phyloP scores from a whole-genome alignment of 345 rosid genomes.

The Fremontodendron californicum region DNA sequence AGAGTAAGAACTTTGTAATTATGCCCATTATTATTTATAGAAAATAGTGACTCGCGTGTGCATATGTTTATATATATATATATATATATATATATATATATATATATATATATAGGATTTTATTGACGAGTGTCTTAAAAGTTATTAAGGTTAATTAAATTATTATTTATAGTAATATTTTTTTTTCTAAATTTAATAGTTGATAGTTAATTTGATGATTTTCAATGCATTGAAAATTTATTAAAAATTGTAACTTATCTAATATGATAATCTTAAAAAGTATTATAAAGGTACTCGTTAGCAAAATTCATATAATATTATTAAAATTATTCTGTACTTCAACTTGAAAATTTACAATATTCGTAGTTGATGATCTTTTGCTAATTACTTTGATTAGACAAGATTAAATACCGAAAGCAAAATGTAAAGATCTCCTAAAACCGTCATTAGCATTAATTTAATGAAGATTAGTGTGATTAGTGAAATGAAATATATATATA shows the following conservation, averaged over 20 bases:
- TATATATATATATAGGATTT: too few relatives aligned
- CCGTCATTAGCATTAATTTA: not conserved
- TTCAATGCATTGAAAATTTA: too few relatives aligned
- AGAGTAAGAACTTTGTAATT: not conserved
- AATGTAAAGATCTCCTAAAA: conserved; percentile 13
- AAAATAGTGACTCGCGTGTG: conserved; percentile 18
- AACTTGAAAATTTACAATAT: not conserved
- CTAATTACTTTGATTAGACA: conserved; percentile 23
- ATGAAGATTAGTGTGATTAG: conserved; percentile 5
- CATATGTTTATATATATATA: not conserved
- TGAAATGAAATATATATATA: conserved; percentile 1
- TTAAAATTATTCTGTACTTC: conserved; percentile 2
- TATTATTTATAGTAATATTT: too few relatives aligned
- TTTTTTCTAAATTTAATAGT: too few relatives aligned
- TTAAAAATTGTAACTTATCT: too few relatives aligned
- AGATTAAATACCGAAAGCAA: conserved; percentile 23
- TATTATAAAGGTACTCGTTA: too few relatives aligned
- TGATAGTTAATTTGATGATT: too few relatives aligned
- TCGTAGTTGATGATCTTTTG: not conserved
- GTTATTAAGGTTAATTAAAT: too few relatives aligned
- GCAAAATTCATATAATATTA: too few relatives aligned
- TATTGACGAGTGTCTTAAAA: too few relatives aligned
- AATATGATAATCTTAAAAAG: too few relatives aligned
- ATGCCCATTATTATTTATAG: not conserved
- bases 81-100: too few relatives aligned